Percentiles rank a stretch among this genome's conserved stretches.
These are phyloP conservation scores for Vigna mungo DNA, from an alignment of 306 rosid species.

Conservation along the genomic window DNA sequence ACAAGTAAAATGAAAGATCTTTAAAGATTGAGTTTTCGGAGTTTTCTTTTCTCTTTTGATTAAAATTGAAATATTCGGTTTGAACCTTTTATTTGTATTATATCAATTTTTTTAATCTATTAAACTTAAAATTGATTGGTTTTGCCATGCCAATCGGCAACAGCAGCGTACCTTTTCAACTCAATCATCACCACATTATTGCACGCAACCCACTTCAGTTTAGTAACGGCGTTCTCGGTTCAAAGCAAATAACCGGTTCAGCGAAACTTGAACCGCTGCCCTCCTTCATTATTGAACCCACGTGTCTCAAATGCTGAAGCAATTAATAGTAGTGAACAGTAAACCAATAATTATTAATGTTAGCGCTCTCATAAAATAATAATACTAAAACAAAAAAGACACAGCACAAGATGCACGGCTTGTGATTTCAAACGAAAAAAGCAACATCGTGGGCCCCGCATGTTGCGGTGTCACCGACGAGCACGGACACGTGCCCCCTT, in stretches of 20 bases:
- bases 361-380: constrained; percentile 7
- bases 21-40: too few relatives aligned
- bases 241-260: constrained; percentile 20
- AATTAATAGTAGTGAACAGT: constrained; percentile 41
- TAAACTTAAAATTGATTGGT: background rate
- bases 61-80: too few relatives aligned
- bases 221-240: constrained; percentile 1
- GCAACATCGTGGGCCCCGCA: constrained; percentile 51
- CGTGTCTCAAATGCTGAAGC: constrained; percentile 68
- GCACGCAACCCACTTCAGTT: constrained; percentile 4
- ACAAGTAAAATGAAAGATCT: too few relatives aligned
- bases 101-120: too few relatives aligned
- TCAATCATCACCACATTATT: constrained; percentile 6
- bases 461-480: constrained; percentile 28
- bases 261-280: constrained; percentile 30
- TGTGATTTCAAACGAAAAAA: constrained; percentile 55
- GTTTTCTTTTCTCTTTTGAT: too few relatives aligned
- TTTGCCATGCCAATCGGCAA: background rate
- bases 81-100: too few relatives aligned
- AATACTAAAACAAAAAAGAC: background rate
- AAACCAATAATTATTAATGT: constrained; percentile 38
- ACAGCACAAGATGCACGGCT: constrained; percentile 65
- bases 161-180: background rate
- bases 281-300: constrained; percentile 58
- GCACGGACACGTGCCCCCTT: constrained; percentile 52